Conservation (phyloP, 78 protist genomes). For the Dictyostelium intermedium region DNA sequence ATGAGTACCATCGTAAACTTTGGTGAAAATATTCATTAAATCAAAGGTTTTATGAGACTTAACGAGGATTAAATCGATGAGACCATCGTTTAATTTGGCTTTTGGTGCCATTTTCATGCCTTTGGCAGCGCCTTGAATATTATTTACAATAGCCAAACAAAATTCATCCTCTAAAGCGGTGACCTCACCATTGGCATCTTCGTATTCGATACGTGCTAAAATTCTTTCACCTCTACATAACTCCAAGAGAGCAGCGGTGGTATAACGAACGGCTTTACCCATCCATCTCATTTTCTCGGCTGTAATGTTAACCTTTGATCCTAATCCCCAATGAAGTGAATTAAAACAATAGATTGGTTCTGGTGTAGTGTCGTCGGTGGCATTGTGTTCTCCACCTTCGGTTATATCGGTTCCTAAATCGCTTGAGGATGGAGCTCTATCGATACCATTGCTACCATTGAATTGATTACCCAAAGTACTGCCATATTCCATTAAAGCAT, state of each 20-base stretch:
- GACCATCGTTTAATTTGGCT: constrained; percentile 80
- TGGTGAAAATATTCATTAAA: constrained; percentile 60
- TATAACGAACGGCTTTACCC: constrained; percentile 83
- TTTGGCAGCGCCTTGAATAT: constrained; percentile 80
- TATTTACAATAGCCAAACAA: constrained; percentile 77
- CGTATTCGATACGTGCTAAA: constrained; percentile 75
- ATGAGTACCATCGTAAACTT: constrained; percentile 82
- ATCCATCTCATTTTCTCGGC: constrained; percentile 85
- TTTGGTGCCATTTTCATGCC: constrained; percentile 87
- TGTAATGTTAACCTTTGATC: constrained; percentile 72
- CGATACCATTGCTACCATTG: background rate
- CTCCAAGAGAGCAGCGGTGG: constrained; percentile 77
- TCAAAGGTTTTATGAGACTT: constrained; percentile 67
- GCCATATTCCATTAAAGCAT: constrained; percentile 61
- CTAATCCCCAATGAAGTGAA: constrained; percentile 82
- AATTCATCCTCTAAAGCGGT: constrained; percentile 70
- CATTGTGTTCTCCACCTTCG: background rate
- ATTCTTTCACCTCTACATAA: constrained; percentile 73
- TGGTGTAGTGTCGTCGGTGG: background rate
- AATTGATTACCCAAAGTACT: background rate
- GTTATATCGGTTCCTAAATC: background rate
- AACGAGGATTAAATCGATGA: constrained; percentile 70
- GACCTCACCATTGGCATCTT: constrained; percentile 68
- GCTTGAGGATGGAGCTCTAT: background rate
- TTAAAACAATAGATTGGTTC: constrained; percentile 65